Evolutionary conservation across 1,139 yeast species (phyloP), one percentile per base, ranked within the genome.

Genomic region (Blastobotrys arbuscula): DNA sequence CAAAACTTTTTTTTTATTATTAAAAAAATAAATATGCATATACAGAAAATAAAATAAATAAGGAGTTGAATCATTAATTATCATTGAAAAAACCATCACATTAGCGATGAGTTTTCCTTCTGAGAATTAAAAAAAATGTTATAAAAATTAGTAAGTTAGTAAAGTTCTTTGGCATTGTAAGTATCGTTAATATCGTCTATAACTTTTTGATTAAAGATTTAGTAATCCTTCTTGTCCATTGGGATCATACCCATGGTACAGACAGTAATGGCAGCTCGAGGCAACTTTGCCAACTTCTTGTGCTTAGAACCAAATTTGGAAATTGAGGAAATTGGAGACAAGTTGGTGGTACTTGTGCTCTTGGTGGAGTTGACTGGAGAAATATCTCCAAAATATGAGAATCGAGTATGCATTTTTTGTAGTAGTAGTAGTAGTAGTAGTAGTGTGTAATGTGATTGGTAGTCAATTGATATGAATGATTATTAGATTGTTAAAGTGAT

Each of bases 231-330:
- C 23, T 38, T 37, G 31, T 44, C 47, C 38, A 36, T 38, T 44
- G 47, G 47, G n/a, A 44, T 38, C 47, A 44, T 44, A 28, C 47
- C 47, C 35, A 44, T 23, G 36, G 47, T 44, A 16, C 31, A 15
- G 15, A 38, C 38, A 24, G 47, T 26, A 16, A 44, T 19, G 18
- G 47, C 42, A 21, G 38, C 47, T 38, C 47, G 42, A 15, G 47
- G 47, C 4, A 44, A 12, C 21, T 28, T 31, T 18, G 21, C 38
- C 20, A 43, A n/a, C 15, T 13, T n/a, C 38, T 38, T 30, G 23
- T 15, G 16, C 37, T 30, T 38, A 10, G 16, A 4, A 13, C 24
- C 24, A 5, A n/a, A 13, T 13, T 19, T 44, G 42, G 42, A 38
- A 13, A 16, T 8, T 13, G 24, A 19, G 9, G 36, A n/a, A 28